Evolutionary conservation across 345 rosid genomes (phyloP).

Genomic region (Lepidium sativum): DNA sequence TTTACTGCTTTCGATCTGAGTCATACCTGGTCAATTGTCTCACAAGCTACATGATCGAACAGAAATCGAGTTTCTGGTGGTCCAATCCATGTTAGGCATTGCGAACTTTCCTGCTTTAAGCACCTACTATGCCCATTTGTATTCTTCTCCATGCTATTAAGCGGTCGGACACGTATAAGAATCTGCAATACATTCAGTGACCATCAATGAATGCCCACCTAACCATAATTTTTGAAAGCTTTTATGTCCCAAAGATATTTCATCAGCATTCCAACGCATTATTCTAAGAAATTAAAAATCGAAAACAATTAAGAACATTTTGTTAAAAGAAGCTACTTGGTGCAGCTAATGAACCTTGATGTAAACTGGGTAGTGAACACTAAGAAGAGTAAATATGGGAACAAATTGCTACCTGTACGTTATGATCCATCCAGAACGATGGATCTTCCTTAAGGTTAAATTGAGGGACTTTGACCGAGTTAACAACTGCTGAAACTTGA

Average conservation of each 20-base stretch:
- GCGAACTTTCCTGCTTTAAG: conserved; percentile 85
- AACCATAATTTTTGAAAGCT: background rate
- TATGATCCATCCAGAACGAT: conserved; percentile 98
- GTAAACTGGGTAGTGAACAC: background rate
- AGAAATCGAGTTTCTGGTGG: conserved; percentile 83
- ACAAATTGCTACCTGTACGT: conserved; percentile 63
- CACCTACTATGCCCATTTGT: conserved; percentile 68
- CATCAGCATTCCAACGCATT: background rate
- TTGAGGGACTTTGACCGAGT: conserved; percentile 84
- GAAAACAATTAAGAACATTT: background rate
- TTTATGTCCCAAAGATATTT: background rate
- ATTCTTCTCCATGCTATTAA: conserved; percentile 70
- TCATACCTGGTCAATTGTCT: conserved; percentile 80
- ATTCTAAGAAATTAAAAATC: background rate
- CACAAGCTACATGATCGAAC: conserved; percentile 92
- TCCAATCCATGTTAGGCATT: conserved; percentile 72
- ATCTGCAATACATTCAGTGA: conserved; percentile 35
- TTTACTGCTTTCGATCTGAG: background rate
- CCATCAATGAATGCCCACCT: background rate
- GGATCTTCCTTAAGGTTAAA: conserved; percentile 87
- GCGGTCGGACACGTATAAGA: conserved; percentile 82
- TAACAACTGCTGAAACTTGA: conserved; percentile 37
- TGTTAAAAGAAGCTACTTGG: background rate
- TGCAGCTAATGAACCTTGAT: background rate
- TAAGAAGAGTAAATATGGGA: background rate